phyloP scores from a whole-genome alignment of 2,329 filamentous ascomycete species.

The Cordyceps cicadae region DNA sequence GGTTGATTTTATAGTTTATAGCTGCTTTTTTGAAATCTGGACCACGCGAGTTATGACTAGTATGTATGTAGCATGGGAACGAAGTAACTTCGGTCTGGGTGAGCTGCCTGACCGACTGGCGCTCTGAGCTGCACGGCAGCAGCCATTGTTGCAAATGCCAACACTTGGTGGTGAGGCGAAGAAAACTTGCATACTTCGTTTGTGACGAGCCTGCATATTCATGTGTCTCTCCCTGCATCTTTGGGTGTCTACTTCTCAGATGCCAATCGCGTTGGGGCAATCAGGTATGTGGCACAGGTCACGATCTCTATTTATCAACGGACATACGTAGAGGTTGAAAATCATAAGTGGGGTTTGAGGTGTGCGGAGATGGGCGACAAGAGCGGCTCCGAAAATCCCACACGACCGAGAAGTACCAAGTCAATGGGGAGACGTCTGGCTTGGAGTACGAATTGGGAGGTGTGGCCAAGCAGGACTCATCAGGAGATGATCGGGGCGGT shows the following conservation, averaged over 20 bases:
- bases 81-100: too few relatives aligned
- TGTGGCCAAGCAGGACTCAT: not conserved
- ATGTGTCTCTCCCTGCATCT: too few relatives aligned
- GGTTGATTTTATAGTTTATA: too few relatives aligned
- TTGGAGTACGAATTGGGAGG: not conserved
- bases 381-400: conserved; percentile 5
- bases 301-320: not conserved
- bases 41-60: not conserved
- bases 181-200: not conserved
- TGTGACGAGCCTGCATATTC: not conserved
- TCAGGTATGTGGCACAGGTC: not conserved
- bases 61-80: too few relatives aligned
- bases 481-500: not conserved
- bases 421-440: not conserved
- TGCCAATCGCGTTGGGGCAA: not conserved
- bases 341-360: not conserved
- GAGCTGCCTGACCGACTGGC: not conserved
- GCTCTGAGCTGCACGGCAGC: not conserved
- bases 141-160: not conserved
- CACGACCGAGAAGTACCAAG: not conserved
- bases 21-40: not conserved
- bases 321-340: not conserved
- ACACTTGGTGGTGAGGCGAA: not conserved
- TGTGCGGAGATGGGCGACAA: conserved; percentile 1
- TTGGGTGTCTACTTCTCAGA: not conserved